These are phyloP conservation scores for Mycoemilia scoparia DNA, from an alignment of 192 early-diverging fungal species.

Conservation along the genomic window DNA sequence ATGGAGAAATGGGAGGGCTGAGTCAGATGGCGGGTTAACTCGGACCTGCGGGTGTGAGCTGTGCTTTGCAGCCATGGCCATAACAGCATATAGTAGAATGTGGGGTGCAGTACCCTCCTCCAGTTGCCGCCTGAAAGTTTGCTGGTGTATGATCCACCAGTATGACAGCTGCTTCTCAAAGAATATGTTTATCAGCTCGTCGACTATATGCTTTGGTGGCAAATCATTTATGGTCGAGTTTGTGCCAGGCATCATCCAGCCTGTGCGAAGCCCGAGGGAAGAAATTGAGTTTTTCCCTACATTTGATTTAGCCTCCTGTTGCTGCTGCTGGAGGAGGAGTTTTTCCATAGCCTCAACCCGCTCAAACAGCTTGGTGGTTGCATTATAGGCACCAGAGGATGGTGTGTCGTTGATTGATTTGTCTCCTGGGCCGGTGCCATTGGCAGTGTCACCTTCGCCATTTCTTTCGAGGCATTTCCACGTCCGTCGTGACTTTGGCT, in stretches of 20 bases:
- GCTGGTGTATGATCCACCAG: constrained; percentile 16
- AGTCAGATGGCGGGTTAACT: constrained; percentile 22
- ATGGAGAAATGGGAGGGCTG: constrained; percentile 15
- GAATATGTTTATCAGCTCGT: too few species aligned
- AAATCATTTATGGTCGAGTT: too few species aligned
- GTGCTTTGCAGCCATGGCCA: constrained; percentile 23
- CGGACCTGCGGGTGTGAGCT: constrained; percentile 18
- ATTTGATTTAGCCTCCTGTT: too few species aligned
- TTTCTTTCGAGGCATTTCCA: constrained; percentile 24
- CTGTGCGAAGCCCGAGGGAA: too few species aligned
- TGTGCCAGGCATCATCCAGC: too few species aligned
- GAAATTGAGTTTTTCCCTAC: too few species aligned
- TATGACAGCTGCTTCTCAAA: too few species aligned
- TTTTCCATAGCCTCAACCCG: constrained; percentile 29
- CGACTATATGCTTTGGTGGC: too few species aligned
- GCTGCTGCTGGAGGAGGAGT: constrained; percentile 27
- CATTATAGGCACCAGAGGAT: constrained; percentile 8
- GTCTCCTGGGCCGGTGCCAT: neutral
- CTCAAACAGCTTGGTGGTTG: constrained; percentile 20
- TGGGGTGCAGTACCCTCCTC: constrained; percentile 22
- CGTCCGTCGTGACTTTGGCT: constrained; percentile 27
- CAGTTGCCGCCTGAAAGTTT: constrained; percentile 18
- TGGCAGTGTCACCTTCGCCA: neutral
- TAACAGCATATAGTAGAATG: constrained; percentile 18
- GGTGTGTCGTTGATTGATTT: neutral